Base-by-base conservation (phyloP, 306 rosid species). In the Pyrus bretschneideri region DNA sequence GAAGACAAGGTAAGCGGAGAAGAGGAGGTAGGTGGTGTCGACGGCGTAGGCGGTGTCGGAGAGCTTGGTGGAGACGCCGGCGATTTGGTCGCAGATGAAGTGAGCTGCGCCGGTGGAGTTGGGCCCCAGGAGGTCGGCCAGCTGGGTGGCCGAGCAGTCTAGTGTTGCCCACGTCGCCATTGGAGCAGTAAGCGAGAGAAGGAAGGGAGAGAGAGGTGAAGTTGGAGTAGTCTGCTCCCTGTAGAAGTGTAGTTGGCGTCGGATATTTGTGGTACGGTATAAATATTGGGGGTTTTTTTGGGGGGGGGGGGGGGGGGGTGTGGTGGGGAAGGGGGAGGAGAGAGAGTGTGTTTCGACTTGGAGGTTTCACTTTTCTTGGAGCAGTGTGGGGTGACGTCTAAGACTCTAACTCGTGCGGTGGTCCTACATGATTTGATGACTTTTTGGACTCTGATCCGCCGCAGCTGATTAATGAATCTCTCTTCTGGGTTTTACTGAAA, bases 1-100 rank as follows among this genome's bases (percentile, higher is more conserved):
- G 91, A 94, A 94, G 17, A 94, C 98, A n/a, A 94, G 93, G 78
- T 94, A 94, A 12, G 97, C 91, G 9, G 98, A 94, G 85, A 91
- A 94, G 72, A 94, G 89, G 25, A 94, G 98, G 82, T 89, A 94
- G 1, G 97, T 91, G 74, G 55, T 86, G 81, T 94, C 96, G 0
- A 94, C 45, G 9, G 97, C 97, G 49, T 13, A 81, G 25, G 62
- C 0, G 11, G 93, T 87, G 83, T 91, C 97, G 2, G 9, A 0
- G 87, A 87, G 86, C 1, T 51, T 87, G 67, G 22, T 11, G 12
- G 67, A 19, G 12, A 90, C 87, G 33, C 68, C 79, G 58, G 77
- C 0, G 70, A 94, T 85, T 2, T 78, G 86, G 12, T 27, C n/a
- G 79, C 98, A 94, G 75, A 94, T 90, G 67, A 81, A 71, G 38